Evolutionary conservation across 2,329 filamentous ascomycete genomes (phyloP), one percentile per base, ranked within the genome.

Genomic region (Microsporum audouinii): DNA sequence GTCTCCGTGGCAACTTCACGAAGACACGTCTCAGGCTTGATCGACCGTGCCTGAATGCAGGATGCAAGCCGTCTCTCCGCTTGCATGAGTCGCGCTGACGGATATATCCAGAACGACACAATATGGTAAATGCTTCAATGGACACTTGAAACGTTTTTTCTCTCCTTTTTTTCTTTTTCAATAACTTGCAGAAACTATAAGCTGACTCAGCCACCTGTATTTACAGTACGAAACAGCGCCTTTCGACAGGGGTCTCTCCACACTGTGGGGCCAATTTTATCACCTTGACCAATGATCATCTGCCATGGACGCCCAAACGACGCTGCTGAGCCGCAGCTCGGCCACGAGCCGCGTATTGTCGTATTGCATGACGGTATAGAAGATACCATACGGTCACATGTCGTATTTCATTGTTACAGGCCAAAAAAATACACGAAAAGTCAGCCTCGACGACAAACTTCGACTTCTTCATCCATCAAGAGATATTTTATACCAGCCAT

Each of bases 241-340:
- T 3, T 29, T 3, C n/a, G 51, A 36, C 51, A 55, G 51, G 51
- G 51, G 51, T 17, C n/a, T 55, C 51, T 55, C 51, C 51, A 55
- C 51, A 55, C 31, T 55, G n/a, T 55, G 51, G 51, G 33, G 10
- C 7, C 1, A 4, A 2, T 0, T 31, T 5, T n/a, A 31, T 31
- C 12, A n/a, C 3, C 5, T 12, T 34, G 5, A 17, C 51, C 51
- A 55, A 55, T 36, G 10, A 55, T 3, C 23, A 2, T 3, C n/a
- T 14, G 51, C 31, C 3, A 12, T 51, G n/a, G 31, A 34, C 51
- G 51, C 51, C 31, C 51, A n/a, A 31, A 17, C 51, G n/a, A 31
- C 51, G 51, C 51, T 34, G 51, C 51, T 55, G 51, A 55, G 51
- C 51, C 51, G 51, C 51, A 55, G 51, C 51, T 55, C 51, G 51